phyloP scores from a whole-genome alignment of 306 rosid genomes.

The Medicago ruthenica region DNA sequence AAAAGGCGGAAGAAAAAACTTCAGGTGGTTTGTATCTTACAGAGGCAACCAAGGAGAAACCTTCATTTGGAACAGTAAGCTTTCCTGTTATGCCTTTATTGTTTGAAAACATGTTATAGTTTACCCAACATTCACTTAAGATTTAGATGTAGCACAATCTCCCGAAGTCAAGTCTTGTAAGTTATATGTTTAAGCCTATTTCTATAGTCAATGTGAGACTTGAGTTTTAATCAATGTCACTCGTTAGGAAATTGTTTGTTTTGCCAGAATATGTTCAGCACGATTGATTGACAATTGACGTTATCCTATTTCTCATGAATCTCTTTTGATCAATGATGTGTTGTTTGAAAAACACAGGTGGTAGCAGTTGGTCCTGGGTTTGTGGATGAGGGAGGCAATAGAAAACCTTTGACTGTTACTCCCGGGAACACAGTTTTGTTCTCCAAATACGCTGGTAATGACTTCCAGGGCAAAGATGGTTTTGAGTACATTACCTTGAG shows the following conservation, averaged over 20 bases:
- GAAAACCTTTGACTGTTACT: conserved; percentile 57
- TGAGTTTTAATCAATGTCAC: background rate
- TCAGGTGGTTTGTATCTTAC: conserved; percentile 84
- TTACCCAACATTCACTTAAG: background rate
- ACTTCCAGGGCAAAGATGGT: conserved; percentile 94
- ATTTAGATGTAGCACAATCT: background rate
- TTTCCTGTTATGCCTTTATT: background rate
- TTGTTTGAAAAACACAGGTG: conserved; percentile 48
- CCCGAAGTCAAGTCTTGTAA: background rate
- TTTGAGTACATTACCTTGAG: conserved; percentile 72
- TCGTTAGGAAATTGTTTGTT: background rate
- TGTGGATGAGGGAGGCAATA: conserved; percentile 80
- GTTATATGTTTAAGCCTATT: background rate
- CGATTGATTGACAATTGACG: background rate
- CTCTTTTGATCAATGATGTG: background rate
- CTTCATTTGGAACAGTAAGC: conserved; percentile 79
- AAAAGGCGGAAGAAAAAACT: conserved; percentile 80
- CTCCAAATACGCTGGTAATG: conserved; percentile 85
- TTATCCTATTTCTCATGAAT: background rate
- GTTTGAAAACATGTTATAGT: conserved; percentile 5
- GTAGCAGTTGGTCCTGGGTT: conserved; percentile 73
- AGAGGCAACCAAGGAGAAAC: conserved; percentile 81
- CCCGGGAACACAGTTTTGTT: conserved; percentile 75
- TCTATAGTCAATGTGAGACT: background rate
- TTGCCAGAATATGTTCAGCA: background rate